phyloP scores from a whole-genome alignment of 1,284 basidiomycete genomes.

The Ceratobasidium sp. region DNA sequence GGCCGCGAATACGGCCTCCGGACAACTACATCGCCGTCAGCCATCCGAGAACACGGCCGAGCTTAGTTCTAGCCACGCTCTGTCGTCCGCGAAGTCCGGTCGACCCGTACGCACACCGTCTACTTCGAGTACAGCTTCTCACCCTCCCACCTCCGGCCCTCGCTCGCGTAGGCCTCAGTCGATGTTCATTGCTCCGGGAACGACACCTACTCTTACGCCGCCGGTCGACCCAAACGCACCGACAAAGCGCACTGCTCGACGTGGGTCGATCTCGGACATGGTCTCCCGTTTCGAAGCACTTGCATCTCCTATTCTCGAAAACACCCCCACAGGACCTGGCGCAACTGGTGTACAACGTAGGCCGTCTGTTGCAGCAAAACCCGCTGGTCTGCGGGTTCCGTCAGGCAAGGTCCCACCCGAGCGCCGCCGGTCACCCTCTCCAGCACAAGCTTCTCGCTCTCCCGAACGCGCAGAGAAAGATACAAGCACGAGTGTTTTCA shows the following conservation, averaged over 20 bases:
- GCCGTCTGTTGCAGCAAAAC: constrained; percentile 55
- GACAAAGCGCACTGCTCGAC: constrained; percentile 51
- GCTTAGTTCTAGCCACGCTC: constrained; percentile 25
- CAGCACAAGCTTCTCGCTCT: not conserved
- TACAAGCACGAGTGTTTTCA: constrained; percentile 25
- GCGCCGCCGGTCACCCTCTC: constrained; percentile 28
- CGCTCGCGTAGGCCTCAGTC: constrained; percentile 71
- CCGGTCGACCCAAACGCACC: constrained; percentile 29
- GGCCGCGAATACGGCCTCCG: not conserved
- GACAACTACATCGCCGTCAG: constrained; percentile 20
- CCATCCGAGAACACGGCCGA: constrained; percentile 40
- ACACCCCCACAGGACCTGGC: constrained; percentile 30
- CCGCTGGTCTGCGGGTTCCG: constrained; percentile 49
- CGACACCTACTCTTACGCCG: not conserved
- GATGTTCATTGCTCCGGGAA: constrained; percentile 60
- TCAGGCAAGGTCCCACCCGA: constrained; percentile 52
- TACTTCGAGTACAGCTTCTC: constrained; percentile 38
- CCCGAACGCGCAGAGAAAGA: constrained; percentile 9
- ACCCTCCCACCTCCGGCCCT: constrained; percentile 32
- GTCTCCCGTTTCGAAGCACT: constrained; percentile 76
- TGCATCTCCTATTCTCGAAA: constrained; percentile 24
- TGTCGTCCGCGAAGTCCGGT: constrained; percentile 1
- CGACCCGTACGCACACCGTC: constrained; percentile 23
- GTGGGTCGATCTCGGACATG: constrained; percentile 84
- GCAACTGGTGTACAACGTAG: constrained; percentile 45